Evolutionary conservation across 352 stramenopile species (phyloP), one percentile per base, ranked within the genome.

Genomic region (Pythium utonaiense): DNA sequence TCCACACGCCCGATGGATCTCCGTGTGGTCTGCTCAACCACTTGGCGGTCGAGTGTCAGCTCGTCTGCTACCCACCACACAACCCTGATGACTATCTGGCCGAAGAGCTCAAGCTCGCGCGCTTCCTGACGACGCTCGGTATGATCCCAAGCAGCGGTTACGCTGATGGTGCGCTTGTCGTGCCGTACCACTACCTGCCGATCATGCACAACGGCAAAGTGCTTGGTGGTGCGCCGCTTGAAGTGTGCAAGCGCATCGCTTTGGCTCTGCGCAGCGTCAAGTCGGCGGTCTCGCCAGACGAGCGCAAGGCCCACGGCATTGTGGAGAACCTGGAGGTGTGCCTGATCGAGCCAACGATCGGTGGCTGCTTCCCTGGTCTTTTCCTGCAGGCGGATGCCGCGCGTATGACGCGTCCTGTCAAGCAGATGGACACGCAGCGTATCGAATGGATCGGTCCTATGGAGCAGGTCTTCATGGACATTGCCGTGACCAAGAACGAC

Each of bases 1-100:
- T 99, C 25, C 96, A 99, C 67, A 99, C 97, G n/a, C 98, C 98
- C 8, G 98, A 99, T 95, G 98, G 98, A 31, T 96, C 93, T 47
- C 97, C 98, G 19, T 99, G 97, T 85, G 98, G 98, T 74, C 76
- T 99, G 55, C 68, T 99, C 33, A 99, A 98, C 83, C 97, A 99
- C 73, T 80, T 99, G 57, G 88, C 96, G 19, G 85, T 98, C 33
- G 95, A 98, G 66, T 96, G 86, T 62, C 61, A 93, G 62, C 79
- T 97, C 22, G 78, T 97, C 9, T 91, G 71, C 36, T 78, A 89
- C 50, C 88, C 88, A 8, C 77, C 86, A 13, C 83, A 89, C 61
- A 79, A 82, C 53, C 67, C 80, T 1, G 83, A 93, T 40, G 83
- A 91, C 34, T 90, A 75, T 51, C 13, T 92, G 40, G 70, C 77